Evolutionary conservation across 805 yeast genomes (phyloP), one percentile per base, ranked within the genome.

Genomic region (Debaryomyces prosopidis): DNA sequence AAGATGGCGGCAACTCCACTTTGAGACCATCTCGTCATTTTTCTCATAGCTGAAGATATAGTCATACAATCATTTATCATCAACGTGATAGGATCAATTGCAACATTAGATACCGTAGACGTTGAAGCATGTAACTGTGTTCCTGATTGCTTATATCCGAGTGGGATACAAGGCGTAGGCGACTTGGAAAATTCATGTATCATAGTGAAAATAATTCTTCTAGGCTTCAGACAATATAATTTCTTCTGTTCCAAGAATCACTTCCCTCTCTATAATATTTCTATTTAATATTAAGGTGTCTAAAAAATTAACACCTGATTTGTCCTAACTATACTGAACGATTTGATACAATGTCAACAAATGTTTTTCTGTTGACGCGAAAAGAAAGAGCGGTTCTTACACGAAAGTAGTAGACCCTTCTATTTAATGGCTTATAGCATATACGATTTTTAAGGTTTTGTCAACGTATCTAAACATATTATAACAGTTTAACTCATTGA

Each of bases 31-130:
- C 87, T 77, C 40, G 57, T 57, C 58, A 63, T 62, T 60, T 89
- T 90, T 44, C 97, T 76, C 96, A 94, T 89, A 17, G 94, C 90
- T 15, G 96, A 84, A 15, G 92, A 81, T 42, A 94, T 79, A 46
- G 84, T 77, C 58, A 89, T 86, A 63, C 97, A 89, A 69, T 94
- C 98, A 60, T 87, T 87, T 49, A 89, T 83, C 52, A 89, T 86
- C 54, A 92, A 81, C 1, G 95, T 86, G 45, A 85, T 77, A 11
- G 95, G 87, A 63, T 88, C 91, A 42, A 87, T 75, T 6, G 92
- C 66, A 42, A 53, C 62, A 30, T 36, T 36, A 23, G 36, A 40
- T 15, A 17, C 28, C 11, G 33, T 18, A 15, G 38, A 9, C 12
- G 38, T 10, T 3, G 19, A 15, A 12, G 27, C 10, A 23, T 30